Evolutionary conservation across 164 flowering plant species (phyloP), one percentile per base, ranked within the genome.

Genomic region (Aristolochia californica): DNA sequence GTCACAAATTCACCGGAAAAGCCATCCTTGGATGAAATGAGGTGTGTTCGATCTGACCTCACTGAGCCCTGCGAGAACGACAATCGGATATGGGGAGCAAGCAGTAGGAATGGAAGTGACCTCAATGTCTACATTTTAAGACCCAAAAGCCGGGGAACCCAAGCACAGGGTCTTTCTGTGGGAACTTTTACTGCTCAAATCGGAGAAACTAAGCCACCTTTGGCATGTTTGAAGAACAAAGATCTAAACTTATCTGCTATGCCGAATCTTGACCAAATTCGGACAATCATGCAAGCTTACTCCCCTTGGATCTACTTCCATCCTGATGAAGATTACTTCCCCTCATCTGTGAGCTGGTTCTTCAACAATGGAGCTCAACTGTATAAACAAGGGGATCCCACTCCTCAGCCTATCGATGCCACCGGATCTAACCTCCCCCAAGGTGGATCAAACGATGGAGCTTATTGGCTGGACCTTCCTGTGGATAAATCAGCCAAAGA

Each of bases 391-490:
- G 88, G 84, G 2, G 68, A 79, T 4, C 71, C 83, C 0, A 74
- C 68, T 0, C 96, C 94, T 0, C 53, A 55, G 24, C 45, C 58
- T 4, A 70, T 91, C 18, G 78, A 81, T 13, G 57, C 90, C 2
- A 62, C 57, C 0, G 95, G 98, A 18, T 68, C 83, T 1, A 88
- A 84, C 67, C 93, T 91, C 58, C 96, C 98, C 14, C 85, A 75
- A 62, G 93, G 78, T 28, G 95, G 91, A 22, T 60, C 83, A 0
- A 74, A 83, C 38, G 97, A 88, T 60, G 96, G 75, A 0, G 34
- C 67, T 13, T 88, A 83, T 30, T 91, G 98, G 97, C 54, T 91
- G 43, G 98, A 88, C 62, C 84, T 91, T 13, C 95, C 98, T 0
- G 43, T 24, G 0, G 81, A 82, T 28, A 60, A 58, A 4, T 59